phyloP scores from a whole-genome alignment of 768 basidiomycete species.

The Macrocybe gigantea region DNA sequence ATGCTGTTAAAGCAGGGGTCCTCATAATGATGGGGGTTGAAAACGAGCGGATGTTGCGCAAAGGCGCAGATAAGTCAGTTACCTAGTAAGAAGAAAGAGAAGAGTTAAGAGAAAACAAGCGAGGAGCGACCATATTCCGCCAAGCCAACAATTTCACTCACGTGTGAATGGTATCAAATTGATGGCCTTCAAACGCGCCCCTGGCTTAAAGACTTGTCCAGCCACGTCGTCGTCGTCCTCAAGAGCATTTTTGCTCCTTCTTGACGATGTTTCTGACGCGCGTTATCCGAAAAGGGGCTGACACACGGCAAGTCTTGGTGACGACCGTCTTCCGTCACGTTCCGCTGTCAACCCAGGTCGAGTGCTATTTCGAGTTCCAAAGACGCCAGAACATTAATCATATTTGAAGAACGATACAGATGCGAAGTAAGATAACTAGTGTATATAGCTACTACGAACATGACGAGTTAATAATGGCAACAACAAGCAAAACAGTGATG shows the following conservation, averaged over 20 bases:
- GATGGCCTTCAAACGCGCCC: no score
- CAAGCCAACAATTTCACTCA: no score
- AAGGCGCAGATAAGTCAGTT: not conserved
- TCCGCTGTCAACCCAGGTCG: no score
- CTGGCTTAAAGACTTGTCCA: no score
- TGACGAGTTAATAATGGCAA: conserved; percentile 1
- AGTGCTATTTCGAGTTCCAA: not conserved
- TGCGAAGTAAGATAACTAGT: conserved; percentile 21
- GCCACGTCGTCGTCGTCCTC: no score
- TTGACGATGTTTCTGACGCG: no score
- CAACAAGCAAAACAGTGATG: conserved; percentile 3
- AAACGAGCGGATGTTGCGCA: conserved; percentile 13
- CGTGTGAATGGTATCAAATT: no score
- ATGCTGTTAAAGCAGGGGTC: conserved; percentile 5
- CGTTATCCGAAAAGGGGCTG: no score
- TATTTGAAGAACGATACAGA: conserved; percentile 16
- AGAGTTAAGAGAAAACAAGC: conserved; percentile 1
- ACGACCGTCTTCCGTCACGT: no score
- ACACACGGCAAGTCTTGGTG: no score
- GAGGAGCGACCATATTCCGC: no score
- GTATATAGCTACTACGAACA: conserved; percentile 1
- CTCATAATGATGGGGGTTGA: conserved; percentile 12
- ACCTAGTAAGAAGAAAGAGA: conserved; percentile 5
- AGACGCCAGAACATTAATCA: not conserved
- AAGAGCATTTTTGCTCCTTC: no score